Evolutionary conservation across 306 rosid species (phyloP), one percentile per base, ranked within the genome.

Genomic region (Rosa chinensis): DNA sequence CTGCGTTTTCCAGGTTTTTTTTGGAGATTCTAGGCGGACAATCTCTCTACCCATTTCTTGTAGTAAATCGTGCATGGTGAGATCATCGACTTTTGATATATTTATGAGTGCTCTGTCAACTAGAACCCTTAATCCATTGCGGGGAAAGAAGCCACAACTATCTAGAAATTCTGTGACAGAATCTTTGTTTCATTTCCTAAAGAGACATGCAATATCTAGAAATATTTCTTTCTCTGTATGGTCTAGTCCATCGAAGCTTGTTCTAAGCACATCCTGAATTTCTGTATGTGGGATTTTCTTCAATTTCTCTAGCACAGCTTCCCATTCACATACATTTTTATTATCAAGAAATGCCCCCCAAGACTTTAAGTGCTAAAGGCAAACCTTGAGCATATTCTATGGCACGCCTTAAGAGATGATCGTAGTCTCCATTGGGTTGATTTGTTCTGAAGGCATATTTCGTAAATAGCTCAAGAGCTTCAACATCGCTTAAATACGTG

Each of bases 31-130:
- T n/a, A n/a, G n/a, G n/a, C n/a, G n/a, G n/a, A n/a, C n/a, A n/a
- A n/a, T n/a, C n/a, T n/a, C n/a, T n/a, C n/a, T n/a, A n/a, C n/a
- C n/a, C n/a, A n/a, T n/a, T n/a, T n/a, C n/a, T 79, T 83, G 77
- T 40, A 88, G 48, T 81, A 85, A 66, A 84, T 82, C 79, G 72
- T 88, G 89, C 85, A 67, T 67, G 82, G 75, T 18, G 7, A 76
- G 20, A 2, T 5, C 48, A n/a, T 28, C 8, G 0, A 2, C 48
- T 16, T 0, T 8, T 4, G 85, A 66, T 14, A 58, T 56, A 79
- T 48, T 16, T 40, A 62, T 61, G 28, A 55, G 69, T 58, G 69
- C 69, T 74, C 56, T 81, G 62, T 83, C 80, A 74, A 74, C 48
- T 77, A 88, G 82, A 59, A 79, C 73, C 0, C 72, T 84, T 48